These are phyloP conservation scores for Aspergillus kassunensis DNA, from an alignment of 495 filamentous ascomycete species.

Conservation along the genomic window DNA sequence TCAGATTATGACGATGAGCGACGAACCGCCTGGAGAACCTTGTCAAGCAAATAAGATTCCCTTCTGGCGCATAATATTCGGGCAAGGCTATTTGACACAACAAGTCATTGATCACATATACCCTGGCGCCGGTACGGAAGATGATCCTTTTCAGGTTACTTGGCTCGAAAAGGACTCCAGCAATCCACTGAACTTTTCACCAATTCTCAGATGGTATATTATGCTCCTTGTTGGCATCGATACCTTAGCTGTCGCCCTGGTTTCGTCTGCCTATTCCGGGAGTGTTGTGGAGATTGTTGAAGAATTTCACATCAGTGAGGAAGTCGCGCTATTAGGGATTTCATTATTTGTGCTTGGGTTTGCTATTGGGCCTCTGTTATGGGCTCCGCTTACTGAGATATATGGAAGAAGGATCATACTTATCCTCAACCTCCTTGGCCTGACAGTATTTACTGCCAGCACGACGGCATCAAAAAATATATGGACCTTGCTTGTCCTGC, in stretches of 20 bases:
- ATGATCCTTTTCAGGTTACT: slow-evolving; percentile 70
- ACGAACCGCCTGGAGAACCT: too few species aligned
- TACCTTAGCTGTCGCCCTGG: slow-evolving; percentile 71
- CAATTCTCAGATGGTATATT: slow-evolving; percentile 61
- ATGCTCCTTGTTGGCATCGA: slow-evolving; percentile 60
- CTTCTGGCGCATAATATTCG: slow-evolving; percentile 42
- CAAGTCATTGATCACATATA: slow-evolving; percentile 58
- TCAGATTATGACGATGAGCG: too few species aligned
- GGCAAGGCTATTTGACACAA: slow-evolving; percentile 51
- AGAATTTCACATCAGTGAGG: slow-evolving; percentile 53
- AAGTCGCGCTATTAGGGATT: slow-evolving; percentile 63
- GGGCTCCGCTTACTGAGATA: slow-evolving; percentile 64
- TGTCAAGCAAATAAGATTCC: too few species aligned
- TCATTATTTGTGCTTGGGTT: slow-evolving; percentile 75
- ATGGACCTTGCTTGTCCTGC: slow-evolving; percentile 62
- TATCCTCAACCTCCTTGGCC: slow-evolving; percentile 53
- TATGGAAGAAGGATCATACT: slow-evolving; percentile 71
- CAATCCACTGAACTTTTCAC: slow-evolving; percentile 63
- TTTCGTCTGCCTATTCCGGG: slow-evolving; percentile 71
- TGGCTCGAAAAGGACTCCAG: slow-evolving; percentile 68
- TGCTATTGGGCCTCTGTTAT: slow-evolving; percentile 60
- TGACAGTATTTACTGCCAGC: slow-evolving; percentile 71
- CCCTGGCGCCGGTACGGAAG: slow-evolving; percentile 63
- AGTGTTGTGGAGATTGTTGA: slow-evolving; percentile 56
- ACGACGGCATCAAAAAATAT: slow-evolving; percentile 59